A percentile compares a stretch with the other conserved stretches of the same genome.
Evolutionary conservation across 208 protist species (phyloP).

Genomic region (Wallacemonas sp.): DNA sequence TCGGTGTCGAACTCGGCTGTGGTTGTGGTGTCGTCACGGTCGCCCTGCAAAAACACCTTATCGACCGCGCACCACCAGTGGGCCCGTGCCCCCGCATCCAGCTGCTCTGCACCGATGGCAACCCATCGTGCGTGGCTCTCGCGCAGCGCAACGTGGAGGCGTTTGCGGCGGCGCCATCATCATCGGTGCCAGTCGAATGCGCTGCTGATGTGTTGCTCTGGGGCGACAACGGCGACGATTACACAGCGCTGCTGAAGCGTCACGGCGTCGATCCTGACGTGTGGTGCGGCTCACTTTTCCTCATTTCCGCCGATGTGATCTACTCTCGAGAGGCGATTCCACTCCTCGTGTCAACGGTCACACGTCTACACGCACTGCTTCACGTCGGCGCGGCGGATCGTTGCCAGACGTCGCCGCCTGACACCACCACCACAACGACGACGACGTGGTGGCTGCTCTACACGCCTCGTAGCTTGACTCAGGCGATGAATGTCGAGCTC

Average conservation of each 20-base stretch:
- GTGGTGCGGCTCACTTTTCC: background rate
- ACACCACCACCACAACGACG: background rate
- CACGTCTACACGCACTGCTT: background rate
- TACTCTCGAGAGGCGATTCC: conserved; percentile 32
- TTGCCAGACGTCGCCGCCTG: no score
- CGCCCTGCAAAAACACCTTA: conserved; percentile 23
- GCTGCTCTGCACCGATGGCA: conserved; percentile 37
- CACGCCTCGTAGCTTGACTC: conserved; percentile 37
- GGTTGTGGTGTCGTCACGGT: conserved; percentile 33
- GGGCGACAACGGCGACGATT: conserved; percentile 12
- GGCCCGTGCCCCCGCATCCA: background rate
- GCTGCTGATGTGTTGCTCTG: conserved; percentile 24
- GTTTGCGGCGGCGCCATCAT: conserved; percentile 15
- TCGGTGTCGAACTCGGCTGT: conserved; percentile 35
- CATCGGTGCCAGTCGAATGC: background rate
- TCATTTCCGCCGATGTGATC: conserved; percentile 43
- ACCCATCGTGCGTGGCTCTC: conserved; percentile 32
- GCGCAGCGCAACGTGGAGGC: conserved; percentile 23
- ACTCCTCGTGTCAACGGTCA: conserved; percentile 32
- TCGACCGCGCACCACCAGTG: background rate
- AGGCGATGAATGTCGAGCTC: conserved; percentile 28
- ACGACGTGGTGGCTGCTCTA: conserved; percentile 40
- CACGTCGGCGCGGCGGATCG: no score
- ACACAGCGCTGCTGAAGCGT: background rate
- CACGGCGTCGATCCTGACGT: background rate